A percentile compares a stretch with the other conserved stretches of the same genome.
phyloP scores from a whole-genome alignment of 2,329 filamentous ascomycete species.

The Neurospora crassa region DNA sequence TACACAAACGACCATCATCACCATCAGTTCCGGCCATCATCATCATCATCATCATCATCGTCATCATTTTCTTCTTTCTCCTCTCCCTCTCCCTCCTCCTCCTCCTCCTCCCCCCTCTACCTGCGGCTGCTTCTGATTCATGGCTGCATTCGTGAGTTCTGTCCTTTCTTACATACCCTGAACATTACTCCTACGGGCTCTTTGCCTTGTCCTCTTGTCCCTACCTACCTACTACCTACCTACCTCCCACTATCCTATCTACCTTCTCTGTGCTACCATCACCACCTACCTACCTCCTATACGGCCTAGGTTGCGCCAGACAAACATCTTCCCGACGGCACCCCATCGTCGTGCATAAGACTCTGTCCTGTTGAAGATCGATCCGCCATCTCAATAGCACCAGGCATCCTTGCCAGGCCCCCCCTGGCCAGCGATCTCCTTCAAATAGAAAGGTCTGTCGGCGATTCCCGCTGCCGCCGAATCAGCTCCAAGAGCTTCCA shows the following conservation, averaged over 20 bases:
- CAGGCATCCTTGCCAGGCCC: background rate
- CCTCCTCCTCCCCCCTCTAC: background rate
- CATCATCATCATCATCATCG: background rate
- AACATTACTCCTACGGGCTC: background rate
- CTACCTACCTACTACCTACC: background rate
- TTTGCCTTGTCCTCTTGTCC: background rate
- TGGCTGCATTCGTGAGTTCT: conserved; percentile 28
- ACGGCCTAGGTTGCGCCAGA: background rate
- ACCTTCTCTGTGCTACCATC: background rate
- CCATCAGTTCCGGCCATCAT: background rate
- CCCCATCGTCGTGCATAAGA: background rate
- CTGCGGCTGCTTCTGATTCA: conserved; percentile 10
- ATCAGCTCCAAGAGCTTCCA: background rate
- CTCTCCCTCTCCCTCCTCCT: background rate
- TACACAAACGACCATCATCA: background rate
- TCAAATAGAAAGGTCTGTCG: background rate
- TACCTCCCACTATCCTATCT: background rate
- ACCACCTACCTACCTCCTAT: background rate
- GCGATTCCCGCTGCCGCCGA: background rate
- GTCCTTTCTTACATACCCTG: conserved; percentile 4
- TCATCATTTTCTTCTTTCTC: background rate
- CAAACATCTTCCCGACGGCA: background rate
- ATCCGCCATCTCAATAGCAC: background rate
- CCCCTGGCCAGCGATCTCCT: background rate
- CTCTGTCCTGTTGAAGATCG: background rate